Conservation (phyloP, 495 filamentous ascomycete species). For the Penicillium pulvis region DNA sequence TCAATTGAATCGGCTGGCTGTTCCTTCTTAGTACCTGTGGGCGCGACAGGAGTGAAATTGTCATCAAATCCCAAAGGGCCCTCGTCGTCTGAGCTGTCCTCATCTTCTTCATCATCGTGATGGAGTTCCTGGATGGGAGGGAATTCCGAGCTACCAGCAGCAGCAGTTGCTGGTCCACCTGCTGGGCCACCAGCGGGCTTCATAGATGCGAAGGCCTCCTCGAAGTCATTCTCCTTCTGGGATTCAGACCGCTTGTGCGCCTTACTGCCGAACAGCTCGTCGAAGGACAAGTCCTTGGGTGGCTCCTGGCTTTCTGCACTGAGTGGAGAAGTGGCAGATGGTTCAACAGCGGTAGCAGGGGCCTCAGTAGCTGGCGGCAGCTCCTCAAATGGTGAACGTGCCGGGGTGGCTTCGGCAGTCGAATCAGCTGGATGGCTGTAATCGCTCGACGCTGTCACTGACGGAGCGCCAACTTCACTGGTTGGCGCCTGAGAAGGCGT, state of each 20-base stretch:
- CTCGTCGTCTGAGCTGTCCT: conserved; percentile 73
- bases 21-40: conserved; percentile 32
- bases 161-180: conserved; percentile 28
- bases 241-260: conserved; percentile 57
- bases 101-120: conserved; percentile 73
- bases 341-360: conserved; percentile 19
- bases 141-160: conserved; percentile 64
- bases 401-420: conserved; percentile 19
- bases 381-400: conserved; percentile 48
- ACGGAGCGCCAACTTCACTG: conserved; percentile 26
- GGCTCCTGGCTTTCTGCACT: conserved; percentile 24
- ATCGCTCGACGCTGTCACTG: conserved; percentile 25
- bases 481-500: conserved; percentile 56
- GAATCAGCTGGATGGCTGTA: conserved; percentile 28
- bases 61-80: conserved; percentile 80
- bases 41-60: conserved; percentile 78
- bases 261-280: conserved; percentile 57
- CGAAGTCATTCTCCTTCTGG: conserved; percentile 58
- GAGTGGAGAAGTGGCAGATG: conserved; percentile 25
- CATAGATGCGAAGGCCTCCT: conserved; percentile 51
- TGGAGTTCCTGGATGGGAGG: conserved; percentile 88
- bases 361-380: conserved; percentile 33
- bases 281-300: conserved; percentile 44
- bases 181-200: conserved; percentile 34
- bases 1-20: conserved; percentile 38